Percentiles rank a stretch among this genome's conserved stretches.
Conservation (phyloP, 306 rosid species). For the Castanea mollissima region DNA sequence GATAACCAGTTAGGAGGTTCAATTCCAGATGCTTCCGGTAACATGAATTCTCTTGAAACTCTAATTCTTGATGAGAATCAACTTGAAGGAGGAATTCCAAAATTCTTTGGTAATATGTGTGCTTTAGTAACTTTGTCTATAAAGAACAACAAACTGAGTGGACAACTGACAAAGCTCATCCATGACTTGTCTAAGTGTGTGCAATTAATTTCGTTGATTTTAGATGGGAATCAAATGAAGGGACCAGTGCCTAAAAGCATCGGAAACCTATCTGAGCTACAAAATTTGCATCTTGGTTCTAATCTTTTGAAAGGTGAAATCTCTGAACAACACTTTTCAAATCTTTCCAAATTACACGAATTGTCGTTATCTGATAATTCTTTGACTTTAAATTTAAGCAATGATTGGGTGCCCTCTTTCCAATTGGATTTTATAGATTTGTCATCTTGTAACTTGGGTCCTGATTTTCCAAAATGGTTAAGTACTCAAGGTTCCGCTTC, state of each 20-base stretch:
- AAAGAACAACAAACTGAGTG: background rate
- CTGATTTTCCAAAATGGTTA: too few relatives aligned
- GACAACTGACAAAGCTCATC: background rate
- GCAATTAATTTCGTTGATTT: background rate
- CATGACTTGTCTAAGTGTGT: slow-evolving; percentile 14
- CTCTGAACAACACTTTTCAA: background rate
- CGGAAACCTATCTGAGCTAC: background rate
- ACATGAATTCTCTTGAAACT: slow-evolving; percentile 2
- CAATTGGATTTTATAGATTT: too few relatives aligned
- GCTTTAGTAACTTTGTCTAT: background rate
- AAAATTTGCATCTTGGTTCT: background rate
- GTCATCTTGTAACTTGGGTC: too few relatives aligned
- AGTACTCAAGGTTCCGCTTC: accelerated
- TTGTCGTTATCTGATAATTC: background rate
- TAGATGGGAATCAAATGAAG: background rate
- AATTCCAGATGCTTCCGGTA: slow-evolving; percentile 21
- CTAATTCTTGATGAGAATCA: slow-evolving; percentile 8
- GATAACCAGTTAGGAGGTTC: slow-evolving; percentile 2
- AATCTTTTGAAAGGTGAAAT: too few relatives aligned
- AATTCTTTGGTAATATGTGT: slow-evolving; percentile 11
- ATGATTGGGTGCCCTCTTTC: too few relatives aligned
- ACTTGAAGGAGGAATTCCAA: slow-evolving; percentile 16
- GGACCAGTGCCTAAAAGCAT: slow-evolving; percentile 2
- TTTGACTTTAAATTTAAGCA: background rate
- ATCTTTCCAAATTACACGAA: background rate